Base-by-base conservation (phyloP, 495 filamentous ascomycete genomes). In the Hypoxylon trugodes region DNA sequence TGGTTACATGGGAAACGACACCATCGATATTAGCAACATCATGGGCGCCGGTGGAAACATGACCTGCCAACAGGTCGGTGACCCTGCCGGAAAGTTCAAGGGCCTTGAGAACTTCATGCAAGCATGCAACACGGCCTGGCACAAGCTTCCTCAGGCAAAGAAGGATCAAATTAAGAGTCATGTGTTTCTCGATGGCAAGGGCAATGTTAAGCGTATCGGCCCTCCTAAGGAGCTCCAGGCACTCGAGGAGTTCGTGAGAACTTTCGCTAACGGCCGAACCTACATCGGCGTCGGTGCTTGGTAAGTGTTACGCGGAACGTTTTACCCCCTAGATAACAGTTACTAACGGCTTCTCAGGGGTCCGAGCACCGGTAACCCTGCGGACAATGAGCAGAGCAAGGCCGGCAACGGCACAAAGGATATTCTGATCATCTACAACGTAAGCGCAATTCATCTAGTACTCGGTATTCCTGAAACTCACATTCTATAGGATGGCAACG, bases 201-300 rank as follows among this genome's bases (percentile, higher is more conserved):
- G 74, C 4, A 68, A 74, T 25, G 75, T 77, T 10, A 69, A 61
- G 28, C 68, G 75, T 8, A 77, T 77, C 21, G 70, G 65, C 15
- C 32, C 76, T 13, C 75, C 75, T 57, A 77, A 79, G 42, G 67
- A 74, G 7, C 68, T 59, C 52, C 73, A 71, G 4, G 64, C 67
- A 16, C 54, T 79, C 7, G 75, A 79, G 45, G 45, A 56, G 21
- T 73, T 79, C 32, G 68, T 79, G 25, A 69, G 75, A 13, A 68
- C 69, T 7, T 79, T 79, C 32, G 76, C 76, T 0, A 66, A 79
- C 19, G 76, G 76, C 1, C 76, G 75, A 19, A 76, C 75, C 1
- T 79, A 79, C 37, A 75, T 79, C 38, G 75, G 76, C n/a, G 73
- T 79, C 18, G 76, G 76, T 19, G 71, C 76, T 49, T 79, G 75